phyloP scores from a whole-genome alignment of 108 stramenopile species.

The Nannochloropsis granulata region DNA sequence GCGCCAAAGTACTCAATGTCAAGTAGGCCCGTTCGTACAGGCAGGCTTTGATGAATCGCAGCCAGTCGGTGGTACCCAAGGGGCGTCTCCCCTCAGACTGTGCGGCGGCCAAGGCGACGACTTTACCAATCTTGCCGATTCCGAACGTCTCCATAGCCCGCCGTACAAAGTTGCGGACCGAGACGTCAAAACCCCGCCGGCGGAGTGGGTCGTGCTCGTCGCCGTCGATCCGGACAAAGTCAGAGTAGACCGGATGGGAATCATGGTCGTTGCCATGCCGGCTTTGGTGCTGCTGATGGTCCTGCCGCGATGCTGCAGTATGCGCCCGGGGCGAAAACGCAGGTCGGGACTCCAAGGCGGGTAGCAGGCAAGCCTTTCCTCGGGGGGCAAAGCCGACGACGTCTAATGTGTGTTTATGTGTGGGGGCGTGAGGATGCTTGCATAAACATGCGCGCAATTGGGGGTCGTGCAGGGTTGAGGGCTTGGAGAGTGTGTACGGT shows the following conservation, averaged over 20 bases:
- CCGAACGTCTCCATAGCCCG: neutral
- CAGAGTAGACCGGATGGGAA: neutral
- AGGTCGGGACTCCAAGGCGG: too few relatives aligned
- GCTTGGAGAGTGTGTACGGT: too few relatives aligned
- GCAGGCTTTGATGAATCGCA: neutral
- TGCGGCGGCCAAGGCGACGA: neutral
- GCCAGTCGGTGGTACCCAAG: neutral
- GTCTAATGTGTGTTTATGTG: too few relatives aligned
- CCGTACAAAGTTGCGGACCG: neutral
- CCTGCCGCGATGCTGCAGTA: too few relatives aligned
- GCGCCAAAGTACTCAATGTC: neutral
- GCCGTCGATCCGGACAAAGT: neutral
- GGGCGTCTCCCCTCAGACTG: neutral
- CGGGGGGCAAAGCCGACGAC: too few relatives aligned
- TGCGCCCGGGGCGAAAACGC: too few relatives aligned
- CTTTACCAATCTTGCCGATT: neutral
- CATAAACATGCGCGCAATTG: too few relatives aligned
- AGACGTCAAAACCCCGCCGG: neutral
- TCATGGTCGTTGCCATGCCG: neutral
- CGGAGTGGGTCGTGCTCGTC: neutral
- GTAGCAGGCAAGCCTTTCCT: too few relatives aligned
- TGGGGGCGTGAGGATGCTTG: too few relatives aligned
- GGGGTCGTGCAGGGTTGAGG: too few relatives aligned
- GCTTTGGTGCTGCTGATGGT: too few relatives aligned
- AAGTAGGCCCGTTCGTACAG: neutral